Conservation (phyloP, 192 early-diverging fungal species). For the Coemansia umbellata region DNA sequence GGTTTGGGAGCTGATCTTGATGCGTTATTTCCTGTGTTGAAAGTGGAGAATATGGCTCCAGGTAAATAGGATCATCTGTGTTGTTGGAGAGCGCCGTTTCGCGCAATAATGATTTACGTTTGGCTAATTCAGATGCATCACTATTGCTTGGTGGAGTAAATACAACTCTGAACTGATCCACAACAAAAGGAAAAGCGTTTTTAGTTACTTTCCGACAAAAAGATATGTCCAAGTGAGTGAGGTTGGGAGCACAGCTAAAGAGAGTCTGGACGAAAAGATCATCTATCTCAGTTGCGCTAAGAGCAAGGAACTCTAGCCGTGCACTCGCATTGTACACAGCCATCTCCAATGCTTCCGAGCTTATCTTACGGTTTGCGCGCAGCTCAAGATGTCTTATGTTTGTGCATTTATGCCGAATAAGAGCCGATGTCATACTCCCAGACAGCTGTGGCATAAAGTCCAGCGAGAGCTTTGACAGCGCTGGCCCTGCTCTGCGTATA, state of each 20-base stretch:
- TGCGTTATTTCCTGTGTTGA: too few relatives aligned
- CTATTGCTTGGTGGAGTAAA: neutral
- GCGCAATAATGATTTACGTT: too few relatives aligned
- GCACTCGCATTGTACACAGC: constrained; percentile 4
- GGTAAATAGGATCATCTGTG: too few relatives aligned
- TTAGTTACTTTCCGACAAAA: constrained; percentile 17
- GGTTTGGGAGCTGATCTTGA: constrained; percentile 20
- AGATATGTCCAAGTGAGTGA: constrained; percentile 23
- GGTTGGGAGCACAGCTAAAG: constrained; percentile 12
- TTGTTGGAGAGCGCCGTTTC: too few relatives aligned
- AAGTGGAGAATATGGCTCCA: too few relatives aligned
- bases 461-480: constrained; percentile 19
- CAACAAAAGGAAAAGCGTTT: constrained; percentile 28
- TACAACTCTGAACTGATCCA: neutral
- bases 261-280: constrained; percentile 14
- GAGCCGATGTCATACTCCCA: constrained; percentile 8
- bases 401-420: constrained; percentile 20
- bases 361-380: constrained; percentile 15
- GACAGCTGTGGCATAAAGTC: constrained; percentile 18
- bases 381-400: constrained; percentile 34
- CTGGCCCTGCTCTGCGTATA: constrained; percentile 32
- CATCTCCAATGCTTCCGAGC: constrained; percentile 3
- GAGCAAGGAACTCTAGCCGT: constrained; percentile 13
- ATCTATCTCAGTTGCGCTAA: constrained; percentile 15
- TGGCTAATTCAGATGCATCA: too few relatives aligned